These are phyloP conservation scores for Xylaria sp. DNA, from an alignment of 495 filamentous ascomycete genomes.

Conservation along the genomic window DNA sequence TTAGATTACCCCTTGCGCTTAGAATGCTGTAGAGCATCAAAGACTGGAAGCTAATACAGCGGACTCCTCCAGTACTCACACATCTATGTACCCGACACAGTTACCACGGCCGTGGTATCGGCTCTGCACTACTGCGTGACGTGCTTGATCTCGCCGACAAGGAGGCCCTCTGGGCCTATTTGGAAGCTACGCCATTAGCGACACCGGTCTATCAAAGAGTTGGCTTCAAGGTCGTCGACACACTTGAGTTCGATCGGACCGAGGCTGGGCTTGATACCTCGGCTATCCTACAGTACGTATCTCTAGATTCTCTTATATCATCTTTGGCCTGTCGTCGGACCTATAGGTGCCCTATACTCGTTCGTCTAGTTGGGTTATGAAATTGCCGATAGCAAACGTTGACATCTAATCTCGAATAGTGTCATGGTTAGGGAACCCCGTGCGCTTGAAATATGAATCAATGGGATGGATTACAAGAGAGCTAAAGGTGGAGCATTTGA, in stretches of 20 bases:
- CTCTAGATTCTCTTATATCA: neutral
- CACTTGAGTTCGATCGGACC: conserved; percentile 30
- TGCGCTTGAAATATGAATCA: neutral
- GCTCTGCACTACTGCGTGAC: conserved; percentile 41
- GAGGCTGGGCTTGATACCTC: conserved; percentile 20
- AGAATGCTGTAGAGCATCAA: neutral
- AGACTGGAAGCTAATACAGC: neutral
- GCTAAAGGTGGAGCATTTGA: neutral
- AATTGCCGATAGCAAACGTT: neutral
- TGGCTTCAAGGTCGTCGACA: conserved; percentile 46
- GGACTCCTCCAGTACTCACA: conserved; percentile 40
- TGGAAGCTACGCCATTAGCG: conserved; percentile 53
- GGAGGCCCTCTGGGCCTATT: conserved; percentile 48
- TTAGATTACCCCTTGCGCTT: neutral
- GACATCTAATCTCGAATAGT: neutral
- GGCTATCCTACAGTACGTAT: conserved; percentile 5
- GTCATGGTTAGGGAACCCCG: conserved; percentile 20
- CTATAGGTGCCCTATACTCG: neutral
- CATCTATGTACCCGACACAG: conserved; percentile 51
- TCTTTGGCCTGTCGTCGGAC: neutral
- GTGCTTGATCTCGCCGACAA: conserved; percentile 46
- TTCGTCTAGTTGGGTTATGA: neutral
- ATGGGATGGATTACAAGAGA: neutral
- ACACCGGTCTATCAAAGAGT: conserved; percentile 49
- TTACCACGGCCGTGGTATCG: conserved; percentile 53